A percentile compares a stretch with the other conserved stretches of the same genome.
Conservation (phyloP, 345 rosid species). For the Raphanus raphanistrum region DNA sequence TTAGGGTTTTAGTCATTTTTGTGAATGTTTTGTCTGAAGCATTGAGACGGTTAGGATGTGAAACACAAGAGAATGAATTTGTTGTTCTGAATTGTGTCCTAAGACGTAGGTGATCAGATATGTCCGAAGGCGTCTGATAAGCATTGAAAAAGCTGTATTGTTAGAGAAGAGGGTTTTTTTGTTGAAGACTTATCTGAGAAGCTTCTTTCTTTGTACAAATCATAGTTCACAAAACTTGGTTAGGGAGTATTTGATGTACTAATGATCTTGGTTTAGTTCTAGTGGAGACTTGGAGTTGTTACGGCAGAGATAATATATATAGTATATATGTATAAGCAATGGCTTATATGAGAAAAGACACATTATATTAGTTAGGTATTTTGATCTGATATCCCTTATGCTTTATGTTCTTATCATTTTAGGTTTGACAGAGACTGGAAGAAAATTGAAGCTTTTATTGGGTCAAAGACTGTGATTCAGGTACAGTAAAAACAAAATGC, state of each 20-base stretch:
- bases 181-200: not conserved
- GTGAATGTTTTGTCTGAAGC: not conserved
- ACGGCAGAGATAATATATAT: no score
- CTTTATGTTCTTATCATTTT: slow-evolving; percentile 5
- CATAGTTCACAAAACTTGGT: not conserved
- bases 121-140: not conserved
- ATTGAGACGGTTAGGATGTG: not conserved
- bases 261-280: no score
- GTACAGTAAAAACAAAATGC: slow-evolving; percentile 33
- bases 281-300: no score
- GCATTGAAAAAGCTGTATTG: not conserved
- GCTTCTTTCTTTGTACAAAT: not conserved
- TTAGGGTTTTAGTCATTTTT: not conserved
- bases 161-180: not conserved
- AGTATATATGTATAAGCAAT: no score
- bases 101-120: not conserved
- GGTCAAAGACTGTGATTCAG: slow-evolving; percentile 91
- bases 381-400: slow-evolving; percentile 5
- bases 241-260: not conserved
- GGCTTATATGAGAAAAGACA: not conserved
- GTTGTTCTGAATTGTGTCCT: not conserved
- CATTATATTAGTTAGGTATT: slow-evolving; percentile 9
- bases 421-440: slow-evolving; percentile 97
- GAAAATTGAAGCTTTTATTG: slow-evolving; percentile 86
- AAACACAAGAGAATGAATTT: not conserved